Conservation (phyloP, 208 protist genomes). For the Trypanosoma cruzi region DNA sequence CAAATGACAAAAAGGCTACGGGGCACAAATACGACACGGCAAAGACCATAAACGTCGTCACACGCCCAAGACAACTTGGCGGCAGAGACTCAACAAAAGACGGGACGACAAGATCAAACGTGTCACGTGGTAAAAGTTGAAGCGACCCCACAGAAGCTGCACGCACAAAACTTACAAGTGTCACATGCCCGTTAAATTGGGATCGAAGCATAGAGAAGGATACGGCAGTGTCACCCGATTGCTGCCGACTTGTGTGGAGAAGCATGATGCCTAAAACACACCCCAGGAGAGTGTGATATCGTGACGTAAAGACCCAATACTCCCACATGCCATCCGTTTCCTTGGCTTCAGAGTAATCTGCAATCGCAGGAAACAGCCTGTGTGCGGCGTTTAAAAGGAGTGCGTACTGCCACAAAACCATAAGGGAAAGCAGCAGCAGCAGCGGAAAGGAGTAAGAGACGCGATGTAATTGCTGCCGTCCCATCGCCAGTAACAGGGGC, state of each 20-base stretch:
- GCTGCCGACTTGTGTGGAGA: conserved; percentile 29
- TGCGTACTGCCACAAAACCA: conserved; percentile 21
- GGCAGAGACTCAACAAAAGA: conserved; percentile 12
- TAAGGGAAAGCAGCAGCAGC: background rate
- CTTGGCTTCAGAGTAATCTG: background rate
- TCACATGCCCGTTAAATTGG: conserved; percentile 13
- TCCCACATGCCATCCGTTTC: conserved; percentile 5
- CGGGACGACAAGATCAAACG: conserved; percentile 25
- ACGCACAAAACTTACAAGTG: conserved; percentile 20
- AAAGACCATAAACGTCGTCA: conserved; percentile 27
- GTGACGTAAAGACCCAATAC: conserved; percentile 24
- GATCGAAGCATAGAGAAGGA: conserved; percentile 14
- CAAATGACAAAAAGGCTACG: conserved; percentile 37
- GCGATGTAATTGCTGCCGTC: conserved; percentile 15
- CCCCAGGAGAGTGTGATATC: conserved; percentile 1
- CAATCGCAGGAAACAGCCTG: conserved; percentile 9
- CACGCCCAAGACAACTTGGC: conserved; percentile 18
- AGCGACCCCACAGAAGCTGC: conserved; percentile 12
- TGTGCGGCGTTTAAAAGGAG: conserved; percentile 9
- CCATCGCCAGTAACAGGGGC: background rate
- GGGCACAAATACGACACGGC: conserved; percentile 27
- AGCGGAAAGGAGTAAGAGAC: background rate
- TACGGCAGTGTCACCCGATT: conserved; percentile 1
- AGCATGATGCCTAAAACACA: conserved; percentile 20
- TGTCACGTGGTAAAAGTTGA: conserved; percentile 15